phyloP scores from a whole-genome alignment of 805 yeast genomes.

The Zygoascus biomembranicola region DNA sequence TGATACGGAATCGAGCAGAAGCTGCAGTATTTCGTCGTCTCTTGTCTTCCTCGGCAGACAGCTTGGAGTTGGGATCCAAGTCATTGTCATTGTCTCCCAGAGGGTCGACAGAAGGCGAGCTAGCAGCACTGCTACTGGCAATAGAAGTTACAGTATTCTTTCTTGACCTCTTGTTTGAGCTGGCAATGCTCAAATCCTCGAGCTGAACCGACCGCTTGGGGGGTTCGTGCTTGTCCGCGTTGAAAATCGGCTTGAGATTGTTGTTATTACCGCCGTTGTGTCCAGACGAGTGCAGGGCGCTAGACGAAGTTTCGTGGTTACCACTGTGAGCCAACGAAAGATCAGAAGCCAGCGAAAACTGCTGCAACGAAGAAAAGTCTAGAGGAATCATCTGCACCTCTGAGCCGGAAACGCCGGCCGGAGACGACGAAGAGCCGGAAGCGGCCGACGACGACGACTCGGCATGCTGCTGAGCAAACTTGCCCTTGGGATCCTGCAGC shows the following conservation, averaged over 20 bases:
- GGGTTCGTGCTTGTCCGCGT: background rate
- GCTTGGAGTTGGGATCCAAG: conserved; percentile 21
- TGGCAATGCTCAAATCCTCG: background rate
- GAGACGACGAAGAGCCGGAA: conserved; percentile 5
- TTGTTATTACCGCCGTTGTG: conserved; percentile 1
- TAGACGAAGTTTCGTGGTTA: background rate
- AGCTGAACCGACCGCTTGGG: background rate
- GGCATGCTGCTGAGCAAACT: conserved; percentile 2
- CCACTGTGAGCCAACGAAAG: conserved; percentile 15
- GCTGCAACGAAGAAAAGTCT: conserved; percentile 24
- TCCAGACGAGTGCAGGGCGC: background rate
- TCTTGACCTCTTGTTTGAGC: conserved; percentile 3
- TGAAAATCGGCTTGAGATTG: background rate
- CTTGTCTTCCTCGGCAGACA: conserved; percentile 52
- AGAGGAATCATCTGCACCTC: conserved; percentile 8
- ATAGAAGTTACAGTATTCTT: background rate
- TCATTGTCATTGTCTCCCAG: background rate
- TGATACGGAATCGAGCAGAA: conserved; percentile 84
- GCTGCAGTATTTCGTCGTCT: conserved; percentile 89
- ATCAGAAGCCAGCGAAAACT: conserved; percentile 28
- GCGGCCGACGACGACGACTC: conserved; percentile 1
- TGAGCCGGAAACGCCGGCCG: conserved; percentile 4
- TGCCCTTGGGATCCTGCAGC: conserved; percentile 23
- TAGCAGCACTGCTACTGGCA: background rate
- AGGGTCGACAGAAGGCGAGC: conserved; percentile 4